Evolutionary conservation across 495 filamentous ascomycete species (phyloP).

Genomic region (Jackrogersella minutella): DNA sequence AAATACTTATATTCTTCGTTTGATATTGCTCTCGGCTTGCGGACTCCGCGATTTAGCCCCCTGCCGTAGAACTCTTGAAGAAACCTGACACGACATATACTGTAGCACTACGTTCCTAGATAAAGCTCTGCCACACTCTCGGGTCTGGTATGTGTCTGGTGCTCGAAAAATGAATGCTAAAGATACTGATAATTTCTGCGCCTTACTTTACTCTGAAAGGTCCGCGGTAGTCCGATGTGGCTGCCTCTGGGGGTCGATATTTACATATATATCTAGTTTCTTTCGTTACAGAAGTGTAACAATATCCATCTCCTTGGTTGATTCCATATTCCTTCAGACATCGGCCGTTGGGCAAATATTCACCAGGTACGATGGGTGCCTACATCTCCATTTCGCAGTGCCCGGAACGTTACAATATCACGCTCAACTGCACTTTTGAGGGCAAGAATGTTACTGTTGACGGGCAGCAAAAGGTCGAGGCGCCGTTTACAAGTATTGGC

Average conservation of each 20-base stretch:
- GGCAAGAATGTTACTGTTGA: background rate
- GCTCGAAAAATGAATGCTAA: background rate
- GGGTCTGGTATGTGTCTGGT: background rate
- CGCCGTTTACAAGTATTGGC: slow-evolving; percentile 22
- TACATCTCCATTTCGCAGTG: slow-evolving; percentile 41
- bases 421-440: slow-evolving; percentile 28
- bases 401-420: slow-evolving; percentile 31
- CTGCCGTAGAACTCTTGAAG: background rate
- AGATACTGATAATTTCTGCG: background rate
- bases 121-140: background rate
- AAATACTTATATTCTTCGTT: slow-evolving; percentile 1
- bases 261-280: background rate
- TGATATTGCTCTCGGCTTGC: background rate
- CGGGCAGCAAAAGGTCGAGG: background rate
- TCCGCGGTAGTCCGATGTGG: background rate
- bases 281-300: background rate
- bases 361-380: slow-evolving; percentile 36
- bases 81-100: slow-evolving; percentile 1
- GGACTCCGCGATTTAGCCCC: background rate
- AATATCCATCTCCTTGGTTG: background rate
- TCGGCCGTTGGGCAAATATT: background rate
- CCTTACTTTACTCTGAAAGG: background rate
- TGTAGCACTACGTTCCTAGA: background rate
- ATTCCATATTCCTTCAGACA: background rate
- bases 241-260: background rate